phyloP scores from a whole-genome alignment of 73 alveolate species.

The Paramecium octaurelia region DNA sequence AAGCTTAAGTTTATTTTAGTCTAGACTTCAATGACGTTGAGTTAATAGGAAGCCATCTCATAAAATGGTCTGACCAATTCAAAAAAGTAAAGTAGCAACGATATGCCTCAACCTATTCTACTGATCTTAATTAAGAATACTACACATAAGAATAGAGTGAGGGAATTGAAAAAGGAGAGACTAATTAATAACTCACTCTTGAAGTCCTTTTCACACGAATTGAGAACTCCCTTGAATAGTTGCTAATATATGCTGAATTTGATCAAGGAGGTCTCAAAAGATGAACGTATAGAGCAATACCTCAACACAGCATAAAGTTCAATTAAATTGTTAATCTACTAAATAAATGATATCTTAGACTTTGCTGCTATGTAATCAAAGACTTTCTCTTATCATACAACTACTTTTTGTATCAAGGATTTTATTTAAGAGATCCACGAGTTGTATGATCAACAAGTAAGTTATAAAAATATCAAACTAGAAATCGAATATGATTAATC shows the following conservation, averaged over 20 bases:
- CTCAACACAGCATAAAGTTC: not conserved
- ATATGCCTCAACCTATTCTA: not conserved
- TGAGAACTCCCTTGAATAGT: conserved; percentile 62
- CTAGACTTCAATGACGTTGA: not conserved
- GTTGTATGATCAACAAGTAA: not conserved
- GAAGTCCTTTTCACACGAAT: conserved; percentile 51
- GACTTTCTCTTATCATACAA: not conserved
- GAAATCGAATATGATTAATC: not conserved
- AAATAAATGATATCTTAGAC: conserved; percentile 59
- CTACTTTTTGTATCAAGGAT: not conserved
- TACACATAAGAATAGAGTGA: not conserved
- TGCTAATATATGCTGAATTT: conserved; percentile 21
- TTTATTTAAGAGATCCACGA: not conserved
- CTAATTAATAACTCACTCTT: not conserved
- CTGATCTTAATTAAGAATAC: not conserved
- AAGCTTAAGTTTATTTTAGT: not conserved
- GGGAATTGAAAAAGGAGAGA: not conserved
- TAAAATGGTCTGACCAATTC: not conserved
- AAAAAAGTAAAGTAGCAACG: not conserved
- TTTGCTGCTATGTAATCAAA: conserved; percentile 42
- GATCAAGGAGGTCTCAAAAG: not conserved
- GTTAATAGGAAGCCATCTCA: not conserved
- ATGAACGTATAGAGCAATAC: not conserved
- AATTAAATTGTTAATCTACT: not conserved
- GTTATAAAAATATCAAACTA: not conserved